Base-by-base conservation (phyloP, 2,329 filamentous ascomycete species). In the Calonectria pauciramosa region DNA sequence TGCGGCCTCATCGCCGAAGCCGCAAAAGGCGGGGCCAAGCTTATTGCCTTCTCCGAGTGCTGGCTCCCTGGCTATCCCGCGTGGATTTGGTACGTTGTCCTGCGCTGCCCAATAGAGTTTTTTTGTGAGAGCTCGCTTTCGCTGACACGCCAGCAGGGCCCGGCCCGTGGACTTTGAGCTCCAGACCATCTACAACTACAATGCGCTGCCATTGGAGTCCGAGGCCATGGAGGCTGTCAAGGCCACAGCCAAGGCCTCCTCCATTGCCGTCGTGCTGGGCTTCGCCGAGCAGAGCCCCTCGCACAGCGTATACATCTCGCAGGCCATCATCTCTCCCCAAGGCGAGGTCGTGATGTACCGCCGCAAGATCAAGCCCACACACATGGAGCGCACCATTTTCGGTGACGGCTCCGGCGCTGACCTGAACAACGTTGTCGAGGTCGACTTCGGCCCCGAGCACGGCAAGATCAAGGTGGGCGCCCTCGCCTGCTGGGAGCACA, bases 11-110 rank as follows among this genome's bases (percentile, higher is more conserved):
- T 82, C 44, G 73, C 73, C 26, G 79, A 82, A 56, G 80, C 80
- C 6, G 76, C 80, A 5, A 34, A 73, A 2, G 88, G 90, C 68
- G 89, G 88, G 2, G 90, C 90, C 0, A 86, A 90, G 65, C 83
- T 93, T 2, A 80, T 93, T 13, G 85, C 87, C 0, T 91, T 91
- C 72, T 87, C 90, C 1, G 89, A 91, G 75, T 86, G 86, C 32
- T 91, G 87, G 86, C 85, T 91, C 30, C 88, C 89, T 0, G 89
- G 89, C 0, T 91, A 91, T 80, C 89, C 89, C 28, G 84, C 83
- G 68, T 87, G 85, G 84, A 85, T 85, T 47, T 83, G 82, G 76
- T 83, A 81, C 0, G 47, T 30, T 51, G 20, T 16, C 30, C 16
- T n/a, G n/a, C 18, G n/a, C 18, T n/a, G 9, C n/a, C 6, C 60